These are phyloP conservation scores for Eimeria mitis DNA, from an alignment of 169 alveolate species.

Conservation along the genomic window DNA sequence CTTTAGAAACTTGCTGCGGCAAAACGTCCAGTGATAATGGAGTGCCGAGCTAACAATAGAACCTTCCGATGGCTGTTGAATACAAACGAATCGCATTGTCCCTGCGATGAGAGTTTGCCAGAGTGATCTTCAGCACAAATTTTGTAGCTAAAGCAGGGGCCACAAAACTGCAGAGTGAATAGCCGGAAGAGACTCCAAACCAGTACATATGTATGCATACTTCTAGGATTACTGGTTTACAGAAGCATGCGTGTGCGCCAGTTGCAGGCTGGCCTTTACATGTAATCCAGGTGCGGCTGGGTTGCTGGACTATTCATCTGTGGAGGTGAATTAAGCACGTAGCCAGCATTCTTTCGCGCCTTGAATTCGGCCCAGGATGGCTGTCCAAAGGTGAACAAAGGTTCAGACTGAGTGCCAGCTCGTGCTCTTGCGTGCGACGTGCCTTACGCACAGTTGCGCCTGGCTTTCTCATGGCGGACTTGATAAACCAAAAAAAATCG, in stretches of 20 bases:
- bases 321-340: not conserved
- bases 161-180: not conserved
- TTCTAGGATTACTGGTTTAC: not conserved
- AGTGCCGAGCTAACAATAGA: not conserved
- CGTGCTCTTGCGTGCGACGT: too few species aligned
- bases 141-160: not conserved
- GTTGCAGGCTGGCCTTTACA: not conserved
- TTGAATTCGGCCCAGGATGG: not conserved
- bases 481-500: too few species aligned
- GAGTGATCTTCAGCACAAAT: not conserved
- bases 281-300: not conserved
- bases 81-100: not conserved
- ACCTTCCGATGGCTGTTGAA: not conserved
- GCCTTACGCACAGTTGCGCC: too few species aligned
- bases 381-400: not conserved
- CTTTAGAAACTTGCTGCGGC: not conserved
- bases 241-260: not conserved
- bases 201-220: not conserved
- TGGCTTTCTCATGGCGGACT: too few species aligned
- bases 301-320: not conserved
- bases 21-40: not conserved
- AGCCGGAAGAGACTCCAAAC: not conserved
- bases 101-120: not conserved
- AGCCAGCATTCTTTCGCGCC: not conserved
- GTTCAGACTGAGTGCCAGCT: not conserved